Evolutionary conservation across 306 rosid genomes (phyloP).

Genomic region (Quercus suber): DNA sequence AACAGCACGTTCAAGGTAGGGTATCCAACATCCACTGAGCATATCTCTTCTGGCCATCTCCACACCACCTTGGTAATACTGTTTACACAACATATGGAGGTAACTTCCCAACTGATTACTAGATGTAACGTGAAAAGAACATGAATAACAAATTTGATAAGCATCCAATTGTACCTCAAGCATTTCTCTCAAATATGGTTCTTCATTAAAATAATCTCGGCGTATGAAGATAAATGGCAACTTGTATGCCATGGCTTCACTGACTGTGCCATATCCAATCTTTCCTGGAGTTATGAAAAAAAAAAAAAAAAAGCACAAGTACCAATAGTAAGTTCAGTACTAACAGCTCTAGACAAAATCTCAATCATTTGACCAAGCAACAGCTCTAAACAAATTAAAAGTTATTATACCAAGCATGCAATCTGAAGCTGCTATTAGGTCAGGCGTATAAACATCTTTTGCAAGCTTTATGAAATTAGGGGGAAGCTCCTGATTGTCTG

Average conservation of each 20-base stretch:
- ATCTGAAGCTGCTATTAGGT: constrained; percentile 85
- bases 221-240: constrained; percentile 94
- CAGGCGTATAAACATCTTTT: constrained; percentile 88
- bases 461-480: constrained; percentile 73
- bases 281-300: constrained; percentile 50
- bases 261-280: constrained; percentile 93
- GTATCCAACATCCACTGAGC: constrained; percentile 97
- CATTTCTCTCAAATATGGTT: constrained; percentile 96
- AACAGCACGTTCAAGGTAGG: constrained; percentile 92
- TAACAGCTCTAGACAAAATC: too few species aligned
- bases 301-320: not conserved
- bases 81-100: constrained; percentile 3
- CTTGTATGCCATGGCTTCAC: constrained; percentile 89
- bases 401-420: constrained; percentile 65
- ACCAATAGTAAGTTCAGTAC: too few species aligned
- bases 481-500: constrained; percentile 64
- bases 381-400: too few species aligned
- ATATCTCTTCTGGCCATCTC: constrained; percentile 98
- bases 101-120: not conserved
- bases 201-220: constrained; percentile 97
- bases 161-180: constrained; percentile 60
- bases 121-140: not conserved
- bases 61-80: constrained; percentile 87
- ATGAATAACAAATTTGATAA: not conserved
- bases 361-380: too few species aligned